A percentile compares a stretch with the other conserved stretches of the same genome.
Conservation (phyloP, 1,139 yeast genomes). For the Diutina rugosa region DNA sequence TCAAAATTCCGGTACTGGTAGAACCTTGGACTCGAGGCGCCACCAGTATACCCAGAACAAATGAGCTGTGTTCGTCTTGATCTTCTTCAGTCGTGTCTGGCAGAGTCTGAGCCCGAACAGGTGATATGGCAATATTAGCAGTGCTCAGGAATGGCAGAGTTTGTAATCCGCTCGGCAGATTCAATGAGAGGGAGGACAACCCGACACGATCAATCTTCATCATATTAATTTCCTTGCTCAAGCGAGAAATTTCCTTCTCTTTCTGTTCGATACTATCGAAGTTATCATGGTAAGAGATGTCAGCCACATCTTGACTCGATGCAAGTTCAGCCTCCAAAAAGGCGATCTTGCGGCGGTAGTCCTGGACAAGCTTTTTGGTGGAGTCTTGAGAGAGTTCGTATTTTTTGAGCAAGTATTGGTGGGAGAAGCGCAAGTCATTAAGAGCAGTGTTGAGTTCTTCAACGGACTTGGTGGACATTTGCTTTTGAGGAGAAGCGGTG, state of each 20-base stretch:
- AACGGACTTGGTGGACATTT: constrained; percentile 13
- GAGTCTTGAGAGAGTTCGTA: constrained; percentile 43
- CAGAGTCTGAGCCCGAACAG: not conserved
- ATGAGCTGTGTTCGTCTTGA: not conserved
- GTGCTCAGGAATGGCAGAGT: not conserved
- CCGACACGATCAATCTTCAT: constrained; percentile 39
- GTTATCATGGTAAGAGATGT: not conserved
- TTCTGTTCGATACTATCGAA: constrained; percentile 18
- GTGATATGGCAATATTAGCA: not conserved
- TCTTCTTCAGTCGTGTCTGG: not conserved
- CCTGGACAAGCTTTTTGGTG: constrained; percentile 33
- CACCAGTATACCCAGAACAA: not conserved
- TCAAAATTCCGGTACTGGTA: constrained; percentile 32
- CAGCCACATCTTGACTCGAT: not conserved
- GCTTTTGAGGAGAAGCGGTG: constrained; percentile 5
- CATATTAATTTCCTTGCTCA: constrained; percentile 35
- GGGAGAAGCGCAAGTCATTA: constrained; percentile 50
- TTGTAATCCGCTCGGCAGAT: not conserved
- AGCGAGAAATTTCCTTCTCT: constrained; percentile 30
- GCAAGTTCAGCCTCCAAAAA: constrained; percentile 31
- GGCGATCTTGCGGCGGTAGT: constrained; percentile 31
- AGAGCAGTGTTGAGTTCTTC: constrained; percentile 42
- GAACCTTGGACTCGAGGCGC: not conserved
- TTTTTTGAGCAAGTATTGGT: constrained; percentile 47
- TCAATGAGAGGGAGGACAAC: not conserved